Base-by-base conservation (phyloP, 2,329 filamentous ascomycete genomes). In the Hawksworthiomyces lignivorus region DNA sequence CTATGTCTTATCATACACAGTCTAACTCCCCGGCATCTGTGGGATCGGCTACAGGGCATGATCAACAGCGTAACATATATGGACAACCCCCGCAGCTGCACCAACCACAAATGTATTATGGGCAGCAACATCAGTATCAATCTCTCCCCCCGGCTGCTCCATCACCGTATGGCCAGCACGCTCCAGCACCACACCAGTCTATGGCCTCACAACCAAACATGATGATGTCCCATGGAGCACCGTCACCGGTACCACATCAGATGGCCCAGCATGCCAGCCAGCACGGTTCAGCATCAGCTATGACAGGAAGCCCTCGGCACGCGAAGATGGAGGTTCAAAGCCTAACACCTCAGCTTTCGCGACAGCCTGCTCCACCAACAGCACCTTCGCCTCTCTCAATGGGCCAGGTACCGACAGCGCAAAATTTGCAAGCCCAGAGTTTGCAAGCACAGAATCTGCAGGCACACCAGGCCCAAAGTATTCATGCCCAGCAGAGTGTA, bases 1-100 rank as follows among this genome's bases (percentile, higher is more conserved):
- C 87, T 47, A 94, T 95, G 59, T 74, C 73, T 24, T 96, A 96
- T 61, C 87, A 96, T 63, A 94, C 89, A 15, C 89, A 96, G 67
- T 94, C 89, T 43, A 94, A 90, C 64, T 95, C 90, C 42, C 90
- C 90, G 36, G 87, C 87, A 29, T 94, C 89, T 38, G 89, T 96
- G 54, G 85, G 89, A 49, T 96, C 90, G 26, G 83, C 87, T 18
- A 87, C 88, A 44, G 76, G 80, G 43, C 88, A 95, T 64, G 90
- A 97, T 58, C 87, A 90, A 57, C 87, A 94, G 67, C 75, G 89
- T 53, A 82, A 80, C 55, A 77, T 97, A 59, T 97, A 96, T 63
- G 82, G 79, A 27, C 84, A 89, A 55, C 82, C 84, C 38, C 68
- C 84, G 43, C 86, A 92, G 62, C 77, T 94, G 63, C 76, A 86